phyloP scores from a whole-genome alignment of 352 stramenopile species.

The Phytophthora cactorum region DNA sequence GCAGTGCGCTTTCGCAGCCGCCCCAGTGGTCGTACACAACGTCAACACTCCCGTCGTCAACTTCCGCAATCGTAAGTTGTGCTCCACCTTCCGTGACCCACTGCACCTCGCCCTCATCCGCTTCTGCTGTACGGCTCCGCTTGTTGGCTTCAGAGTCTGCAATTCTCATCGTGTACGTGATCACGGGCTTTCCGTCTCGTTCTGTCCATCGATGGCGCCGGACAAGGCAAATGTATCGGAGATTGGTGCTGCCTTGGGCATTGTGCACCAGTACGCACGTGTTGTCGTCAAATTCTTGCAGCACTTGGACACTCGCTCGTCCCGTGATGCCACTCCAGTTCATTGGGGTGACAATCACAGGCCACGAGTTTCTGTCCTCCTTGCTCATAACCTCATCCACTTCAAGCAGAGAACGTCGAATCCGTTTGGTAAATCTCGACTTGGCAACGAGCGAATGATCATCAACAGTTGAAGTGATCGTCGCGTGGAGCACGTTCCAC shows the following conservation, averaged over 20 bases:
- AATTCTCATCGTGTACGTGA: conserved; percentile 32
- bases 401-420: neutral
- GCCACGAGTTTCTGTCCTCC: conserved; percentile 26
- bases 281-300: conserved; percentile 34
- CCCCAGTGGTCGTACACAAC: conserved; percentile 38
- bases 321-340: conserved; percentile 25
- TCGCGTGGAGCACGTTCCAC: conserved; percentile 7
- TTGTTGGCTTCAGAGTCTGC: conserved; percentile 34
- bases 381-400: conserved; percentile 18
- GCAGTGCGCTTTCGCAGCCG: conserved; percentile 35
- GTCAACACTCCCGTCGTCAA: conserved; percentile 25
- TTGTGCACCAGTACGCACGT: conserved; percentile 27
- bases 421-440: conserved; percentile 13
- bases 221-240: conserved; percentile 36
- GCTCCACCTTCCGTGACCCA: conserved; percentile 41
- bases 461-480: neutral
- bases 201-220: conserved; percentile 18
- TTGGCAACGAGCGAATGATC: conserved; percentile 6
- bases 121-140: conserved; percentile 8
- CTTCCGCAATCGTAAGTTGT: conserved; percentile 25
- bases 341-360: conserved; percentile 22
- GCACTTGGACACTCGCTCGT: conserved; percentile 11
- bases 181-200: conserved; percentile 16
- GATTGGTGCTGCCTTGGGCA: conserved; percentile 4
- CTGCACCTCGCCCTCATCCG: conserved; percentile 23